A percentile compares a stretch with the other conserved stretches of the same genome.
phyloP scores from a whole-genome alignment of 139 green algal species.

The Astrephomene gubernaculifera region DNA sequence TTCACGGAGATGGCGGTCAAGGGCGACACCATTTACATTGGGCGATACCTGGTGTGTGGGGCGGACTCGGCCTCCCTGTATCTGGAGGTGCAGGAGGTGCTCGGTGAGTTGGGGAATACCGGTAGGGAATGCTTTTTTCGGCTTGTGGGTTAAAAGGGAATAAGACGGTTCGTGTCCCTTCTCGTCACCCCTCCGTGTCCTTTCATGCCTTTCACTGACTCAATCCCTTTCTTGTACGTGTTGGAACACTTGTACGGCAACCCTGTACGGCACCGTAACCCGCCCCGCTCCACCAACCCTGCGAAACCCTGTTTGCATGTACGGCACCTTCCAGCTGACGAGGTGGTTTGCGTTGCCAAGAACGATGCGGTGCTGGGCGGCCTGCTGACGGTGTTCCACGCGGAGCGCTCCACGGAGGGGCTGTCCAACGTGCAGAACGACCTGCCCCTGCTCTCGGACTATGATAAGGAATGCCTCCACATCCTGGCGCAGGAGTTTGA shows the following conservation, averaged over 20 bases:
- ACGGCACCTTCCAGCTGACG: slow-evolving; percentile 62
- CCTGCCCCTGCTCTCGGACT: slow-evolving; percentile 81
- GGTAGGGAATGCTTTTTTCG: too few relatives aligned
- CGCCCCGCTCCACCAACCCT: too few relatives aligned
- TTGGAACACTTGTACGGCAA: too few relatives aligned
- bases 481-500: slow-evolving; percentile 50
- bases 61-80: slow-evolving; percentile 86
- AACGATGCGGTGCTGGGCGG: slow-evolving; percentile 86
- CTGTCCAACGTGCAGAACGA: slow-evolving; percentile 88
- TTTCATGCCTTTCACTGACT: too few relatives aligned
- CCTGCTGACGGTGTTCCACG: slow-evolving; percentile 94
- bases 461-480: slow-evolving; percentile 77
- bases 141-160: too few relatives aligned
- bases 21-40: slow-evolving; percentile 92
- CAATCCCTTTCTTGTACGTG: too few relatives aligned
- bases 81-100: slow-evolving; percentile 73
- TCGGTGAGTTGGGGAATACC: too few relatives aligned
- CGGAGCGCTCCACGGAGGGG: slow-evolving; percentile 74
- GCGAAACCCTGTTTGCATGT: too few relatives aligned
- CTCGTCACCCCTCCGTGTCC: too few relatives aligned
- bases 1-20: slow-evolving; percentile 76
- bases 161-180: too few relatives aligned
- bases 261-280: too few relatives aligned
- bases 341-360: slow-evolving; percentile 82
- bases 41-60: slow-evolving; percentile 91